Percentiles rank a stretch among this genome's conserved stretches.
Conservation (phyloP, 495 filamentous ascomycete genomes). For the Patellaria atrata region DNA sequence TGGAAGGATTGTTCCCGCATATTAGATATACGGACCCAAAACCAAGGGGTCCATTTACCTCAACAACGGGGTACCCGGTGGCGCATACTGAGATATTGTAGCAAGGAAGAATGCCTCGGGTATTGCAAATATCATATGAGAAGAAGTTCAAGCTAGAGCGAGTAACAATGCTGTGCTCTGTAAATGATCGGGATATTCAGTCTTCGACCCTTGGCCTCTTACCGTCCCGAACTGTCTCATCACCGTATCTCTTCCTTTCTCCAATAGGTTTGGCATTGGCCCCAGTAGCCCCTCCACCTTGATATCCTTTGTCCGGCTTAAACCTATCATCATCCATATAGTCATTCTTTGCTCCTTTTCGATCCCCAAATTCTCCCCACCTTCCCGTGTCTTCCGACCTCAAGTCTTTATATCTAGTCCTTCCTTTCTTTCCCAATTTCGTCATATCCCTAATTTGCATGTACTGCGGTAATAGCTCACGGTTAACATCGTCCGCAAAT, state of each 20-base stretch:
- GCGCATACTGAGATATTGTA: too few species aligned
- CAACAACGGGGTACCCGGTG: too few species aligned
- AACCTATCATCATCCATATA: conserved; percentile 26
- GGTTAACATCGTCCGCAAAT: conserved; percentile 70
- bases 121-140: too few species aligned
- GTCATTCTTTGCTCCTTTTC: conserved; percentile 27
- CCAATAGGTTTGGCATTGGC: conserved; percentile 48
- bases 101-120: too few species aligned
- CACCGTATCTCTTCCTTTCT: conserved; percentile 33
- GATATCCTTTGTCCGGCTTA: conserved; percentile 20
- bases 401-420: conserved; percentile 80
- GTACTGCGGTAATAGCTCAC: conserved; percentile 75
- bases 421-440: conserved; percentile 80
- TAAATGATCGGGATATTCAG: not conserved
- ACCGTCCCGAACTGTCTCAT: conserved; percentile 26
- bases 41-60: too few species aligned
- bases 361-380: conserved; percentile 55
- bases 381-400: conserved; percentile 82
- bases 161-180: not conserved
- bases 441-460: conserved; percentile 92
- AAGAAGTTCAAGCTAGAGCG: too few species aligned
- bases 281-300: conserved; percentile 30
- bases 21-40: too few species aligned
- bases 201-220: conserved; percentile 17
- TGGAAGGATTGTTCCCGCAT: too few species aligned